Evolutionary conservation across 306 rosid genomes (phyloP).

Genomic region (Cucurbita argyrosperma): DNA sequence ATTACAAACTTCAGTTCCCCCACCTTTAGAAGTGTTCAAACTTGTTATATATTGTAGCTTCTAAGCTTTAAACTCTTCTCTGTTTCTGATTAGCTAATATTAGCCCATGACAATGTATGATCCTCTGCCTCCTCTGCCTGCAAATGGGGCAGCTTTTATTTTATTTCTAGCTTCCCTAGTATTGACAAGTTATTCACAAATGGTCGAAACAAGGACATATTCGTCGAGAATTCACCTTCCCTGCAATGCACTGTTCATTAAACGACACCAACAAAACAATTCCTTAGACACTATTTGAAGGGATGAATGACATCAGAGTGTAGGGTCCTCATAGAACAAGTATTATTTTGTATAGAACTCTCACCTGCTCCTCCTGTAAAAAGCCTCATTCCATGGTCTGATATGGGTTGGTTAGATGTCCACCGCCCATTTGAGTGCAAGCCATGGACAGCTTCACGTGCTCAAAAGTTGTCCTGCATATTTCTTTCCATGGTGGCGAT

Average conservation of each 20-base stretch:
- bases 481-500: neutral
- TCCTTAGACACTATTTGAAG: neutral
- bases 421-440: neutral
- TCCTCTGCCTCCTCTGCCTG: neutral
- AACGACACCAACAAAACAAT: too few species aligned
- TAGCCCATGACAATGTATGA: neutral
- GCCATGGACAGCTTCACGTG: constrained; percentile 9
- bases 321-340: neutral
- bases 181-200: too few species aligned
- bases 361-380: constrained; percentile 3
- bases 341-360: neutral
- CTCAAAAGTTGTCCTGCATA: neutral
- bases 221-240: too few species aligned
- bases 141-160: neutral
- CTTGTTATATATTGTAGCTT: neutral
- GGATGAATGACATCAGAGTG: neutral
- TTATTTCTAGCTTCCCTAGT: too few species aligned
- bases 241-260: too few species aligned
- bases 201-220: too few species aligned
- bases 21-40: neutral
- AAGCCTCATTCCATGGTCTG: neutral
- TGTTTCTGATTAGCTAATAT: neutral
- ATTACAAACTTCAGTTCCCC: neutral
- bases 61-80: neutral
- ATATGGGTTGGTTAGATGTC: neutral